Conservation (phyloP, 768 basidiomycete species). For the Clitopilus hobsonii region DNA sequence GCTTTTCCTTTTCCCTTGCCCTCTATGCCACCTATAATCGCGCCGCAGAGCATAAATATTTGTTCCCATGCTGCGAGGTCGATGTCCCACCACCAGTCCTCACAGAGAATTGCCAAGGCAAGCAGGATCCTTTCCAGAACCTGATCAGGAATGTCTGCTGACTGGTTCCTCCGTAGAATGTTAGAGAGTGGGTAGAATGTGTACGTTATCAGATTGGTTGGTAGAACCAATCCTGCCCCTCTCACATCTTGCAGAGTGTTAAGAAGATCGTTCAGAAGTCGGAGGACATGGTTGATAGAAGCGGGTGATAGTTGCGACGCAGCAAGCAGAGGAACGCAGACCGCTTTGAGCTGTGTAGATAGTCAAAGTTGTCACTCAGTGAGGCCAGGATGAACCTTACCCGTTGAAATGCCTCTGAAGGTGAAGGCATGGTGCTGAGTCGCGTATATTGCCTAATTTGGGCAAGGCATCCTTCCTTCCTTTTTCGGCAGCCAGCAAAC, state of each 20-base stretch:
- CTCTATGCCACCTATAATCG: conserved; percentile 61
- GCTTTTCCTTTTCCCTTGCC: conserved; percentile 62
- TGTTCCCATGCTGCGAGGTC: conserved; percentile 79
- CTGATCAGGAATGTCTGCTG: conserved; percentile 69
- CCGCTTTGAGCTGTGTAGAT: conserved; percentile 51
- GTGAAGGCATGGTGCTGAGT: neutral
- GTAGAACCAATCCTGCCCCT: conserved; percentile 32
- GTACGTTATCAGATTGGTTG: conserved; percentile 70
- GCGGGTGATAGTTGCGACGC: conserved; percentile 58
- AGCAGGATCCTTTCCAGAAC: conserved; percentile 71
- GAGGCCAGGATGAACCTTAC: conserved; percentile 18
- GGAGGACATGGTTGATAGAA: conserved; percentile 41
- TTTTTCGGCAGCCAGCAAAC: neutral
- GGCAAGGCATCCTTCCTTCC: neutral
- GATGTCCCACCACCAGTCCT: conserved; percentile 84
- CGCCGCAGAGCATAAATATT: conserved; percentile 70
- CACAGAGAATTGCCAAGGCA: conserved; percentile 52
- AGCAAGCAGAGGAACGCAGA: conserved; percentile 80
- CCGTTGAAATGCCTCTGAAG: conserved; percentile 29
- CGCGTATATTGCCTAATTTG: neutral
- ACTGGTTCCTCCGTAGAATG: conserved; percentile 73
- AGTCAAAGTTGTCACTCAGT: neutral
- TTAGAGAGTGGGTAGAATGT: conserved; percentile 84
- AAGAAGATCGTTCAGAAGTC: conserved; percentile 52
- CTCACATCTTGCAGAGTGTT: conserved; percentile 39